Percentiles rank a stretch among this genome's conserved stretches.
These are phyloP conservation scores for Euptelea pleiosperma DNA, from an alignment of 164 flowering plant species.

Conservation along the genomic window DNA sequence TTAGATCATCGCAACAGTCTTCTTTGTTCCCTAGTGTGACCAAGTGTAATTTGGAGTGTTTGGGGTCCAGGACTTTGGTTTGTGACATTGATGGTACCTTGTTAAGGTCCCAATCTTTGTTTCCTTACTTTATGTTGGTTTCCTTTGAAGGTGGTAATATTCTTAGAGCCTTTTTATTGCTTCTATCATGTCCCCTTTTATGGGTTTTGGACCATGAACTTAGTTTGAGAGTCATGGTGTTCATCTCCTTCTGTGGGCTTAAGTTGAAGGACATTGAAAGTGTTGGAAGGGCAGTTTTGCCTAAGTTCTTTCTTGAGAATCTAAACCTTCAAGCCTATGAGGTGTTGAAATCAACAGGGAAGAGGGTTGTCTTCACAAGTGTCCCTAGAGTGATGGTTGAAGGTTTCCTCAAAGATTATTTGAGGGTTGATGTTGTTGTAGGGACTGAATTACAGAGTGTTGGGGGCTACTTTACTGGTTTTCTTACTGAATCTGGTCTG, in stretches of 20 bases:
- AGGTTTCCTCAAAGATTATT: constrained; percentile 64
- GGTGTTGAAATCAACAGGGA: constrained; percentile 36
- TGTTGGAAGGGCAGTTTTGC: constrained; percentile 69
- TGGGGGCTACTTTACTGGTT: constrained; percentile 56
- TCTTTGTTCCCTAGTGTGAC: constrained; percentile 36
- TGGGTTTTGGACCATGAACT: constrained; percentile 37
- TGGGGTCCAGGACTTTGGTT: constrained; percentile 37
- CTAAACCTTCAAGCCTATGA: constrained; percentile 53
- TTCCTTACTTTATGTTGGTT: constrained; percentile 89
- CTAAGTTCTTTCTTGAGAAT: constrained; percentile 78
- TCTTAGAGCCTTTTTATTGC: constrained; percentile 59
- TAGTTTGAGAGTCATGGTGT: constrained; percentile 54
- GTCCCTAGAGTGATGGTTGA: constrained; percentile 86
- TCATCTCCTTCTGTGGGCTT: constrained; percentile 74
- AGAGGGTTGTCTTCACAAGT: constrained; percentile 49
- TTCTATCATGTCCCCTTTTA: constrained; percentile 45
- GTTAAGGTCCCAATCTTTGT: constrained; percentile 49
- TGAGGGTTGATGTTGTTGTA: constrained; percentile 49
- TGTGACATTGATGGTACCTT: constrained; percentile 59
- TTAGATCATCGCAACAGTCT: constrained; percentile 18
- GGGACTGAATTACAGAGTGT: constrained; percentile 64
- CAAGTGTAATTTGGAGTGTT: constrained; percentile 29
- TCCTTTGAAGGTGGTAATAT: constrained; percentile 85
- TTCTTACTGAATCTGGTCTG: constrained; percentile 44
- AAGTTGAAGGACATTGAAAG: constrained; percentile 45